Conservation (phyloP, 169 alveolate genomes). For the Perkinsus marinus region DNA sequence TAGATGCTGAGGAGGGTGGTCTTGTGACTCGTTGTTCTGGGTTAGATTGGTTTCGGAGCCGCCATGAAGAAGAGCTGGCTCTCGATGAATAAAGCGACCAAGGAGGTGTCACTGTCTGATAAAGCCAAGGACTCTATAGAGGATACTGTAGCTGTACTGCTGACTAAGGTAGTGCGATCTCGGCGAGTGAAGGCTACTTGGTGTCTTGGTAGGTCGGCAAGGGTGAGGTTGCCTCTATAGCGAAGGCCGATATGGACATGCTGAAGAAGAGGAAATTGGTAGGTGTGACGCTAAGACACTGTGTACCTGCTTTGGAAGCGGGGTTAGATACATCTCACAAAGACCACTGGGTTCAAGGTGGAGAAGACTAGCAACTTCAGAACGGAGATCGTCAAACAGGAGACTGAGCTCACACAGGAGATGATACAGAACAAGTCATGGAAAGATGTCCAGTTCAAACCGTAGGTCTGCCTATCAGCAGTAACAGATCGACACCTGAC, state of each 20-base stretch:
- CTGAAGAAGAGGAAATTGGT: constrained; percentile 48
- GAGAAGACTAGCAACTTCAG: constrained; percentile 20
- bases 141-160: not conserved
- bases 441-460: constrained; percentile 53
- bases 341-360: constrained; percentile 36
- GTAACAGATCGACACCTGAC: too few species aligned
- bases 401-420: constrained; percentile 66
- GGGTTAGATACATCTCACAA: constrained; percentile 39
- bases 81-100: constrained; percentile 6
- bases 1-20: not conserved
- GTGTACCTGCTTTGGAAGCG: too few species aligned
- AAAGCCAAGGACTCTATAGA: constrained; percentile 27
- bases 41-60: not conserved
- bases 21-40: too few species aligned
- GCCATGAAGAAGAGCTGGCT: constrained; percentile 12
- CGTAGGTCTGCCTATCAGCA: too few species aligned
- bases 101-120: constrained; percentile 15
- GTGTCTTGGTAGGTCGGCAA: not conserved
- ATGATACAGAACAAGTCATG: constrained; percentile 58
- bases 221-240: not conserved
- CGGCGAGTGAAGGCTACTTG: too few species aligned
- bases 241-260: constrained; percentile 24
- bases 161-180: not conserved
- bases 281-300: too few species aligned
- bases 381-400: constrained; percentile 40